These are phyloP conservation scores for Coemansia sp. DNA, from an alignment of 192 early-diverging fungal species.

Conservation along the genomic window DNA sequence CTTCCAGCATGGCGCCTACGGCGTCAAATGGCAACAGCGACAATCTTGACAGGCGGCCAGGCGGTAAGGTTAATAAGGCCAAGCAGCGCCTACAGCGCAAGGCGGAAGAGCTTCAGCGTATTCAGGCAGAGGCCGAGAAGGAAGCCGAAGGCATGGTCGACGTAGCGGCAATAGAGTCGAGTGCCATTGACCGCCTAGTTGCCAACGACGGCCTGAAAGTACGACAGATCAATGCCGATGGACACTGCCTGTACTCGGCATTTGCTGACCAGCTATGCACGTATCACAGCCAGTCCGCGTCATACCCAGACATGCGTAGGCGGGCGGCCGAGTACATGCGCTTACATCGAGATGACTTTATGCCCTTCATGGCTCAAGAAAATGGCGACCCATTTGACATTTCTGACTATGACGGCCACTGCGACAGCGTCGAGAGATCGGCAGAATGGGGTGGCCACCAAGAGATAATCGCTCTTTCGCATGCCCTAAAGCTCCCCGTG, in stretches of 20 bases:
- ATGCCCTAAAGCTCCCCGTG: conserved; percentile 70
- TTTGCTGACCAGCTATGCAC: conserved; percentile 75
- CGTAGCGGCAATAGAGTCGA: conserved; percentile 67
- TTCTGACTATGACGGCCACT: conserved; percentile 73
- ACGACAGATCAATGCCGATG: conserved; percentile 77
- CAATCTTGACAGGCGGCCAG: conserved; percentile 25
- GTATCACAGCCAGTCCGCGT: conserved; percentile 53
- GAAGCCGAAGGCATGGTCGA: conserved; percentile 78
- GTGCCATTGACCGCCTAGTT: conserved; percentile 63
- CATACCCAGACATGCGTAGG: conserved; percentile 66
- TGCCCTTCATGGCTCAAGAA: conserved; percentile 82
- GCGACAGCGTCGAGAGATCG: conserved; percentile 72
- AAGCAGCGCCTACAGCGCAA: conserved; percentile 62
- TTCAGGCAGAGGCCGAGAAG: conserved; percentile 68
- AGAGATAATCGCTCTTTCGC: conserved; percentile 83
- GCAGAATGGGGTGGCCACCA: conserved; percentile 93
- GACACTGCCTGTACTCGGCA: conserved; percentile 93
- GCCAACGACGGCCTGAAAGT: conserved; percentile 59
- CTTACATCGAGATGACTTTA: conserved; percentile 77
- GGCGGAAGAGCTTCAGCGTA: conserved; percentile 66
- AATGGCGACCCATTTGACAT: conserved; percentile 72
- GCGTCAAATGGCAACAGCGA: conserved; percentile 11
- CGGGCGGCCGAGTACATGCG: conserved; percentile 80
- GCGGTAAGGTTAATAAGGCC: conserved; percentile 57
- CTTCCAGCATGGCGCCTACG: background rate